These are phyloP conservation scores for Candida quercuum DNA, from an alignment of 805 yeast species.

Conservation along the genomic window DNA sequence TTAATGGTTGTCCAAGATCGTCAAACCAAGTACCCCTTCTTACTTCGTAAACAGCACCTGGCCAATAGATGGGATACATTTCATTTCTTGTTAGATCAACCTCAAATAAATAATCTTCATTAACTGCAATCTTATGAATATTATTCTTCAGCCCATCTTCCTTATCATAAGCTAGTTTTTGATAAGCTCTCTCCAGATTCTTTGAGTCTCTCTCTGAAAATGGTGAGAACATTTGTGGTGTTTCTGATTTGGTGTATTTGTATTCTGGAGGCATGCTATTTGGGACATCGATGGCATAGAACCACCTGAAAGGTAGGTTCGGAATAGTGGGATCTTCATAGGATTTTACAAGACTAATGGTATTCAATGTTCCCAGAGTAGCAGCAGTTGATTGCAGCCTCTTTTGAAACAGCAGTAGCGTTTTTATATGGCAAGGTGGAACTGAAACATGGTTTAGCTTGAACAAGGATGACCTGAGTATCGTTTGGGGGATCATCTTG, in stretches of 20 bases:
- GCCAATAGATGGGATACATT: slow-evolving; percentile 77
- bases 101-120: slow-evolving; percentile 74
- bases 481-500: background rate
- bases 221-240: slow-evolving; percentile 58
- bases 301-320: slow-evolving; percentile 47
- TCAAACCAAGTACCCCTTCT: slow-evolving; percentile 84
- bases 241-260: slow-evolving; percentile 42
- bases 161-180: slow-evolving; percentile 6
- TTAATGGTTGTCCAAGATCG: slow-evolving; percentile 50
- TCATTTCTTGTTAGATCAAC: slow-evolving; percentile 55
- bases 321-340: background rate
- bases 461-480: background rate
- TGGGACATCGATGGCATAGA: slow-evolving; percentile 79
- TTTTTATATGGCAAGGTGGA: background rate
- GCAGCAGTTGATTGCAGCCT: background rate
- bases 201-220: slow-evolving; percentile 61
- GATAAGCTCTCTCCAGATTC: slow-evolving; percentile 44
- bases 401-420: background rate
- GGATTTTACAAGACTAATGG: slow-evolving; percentile 1
- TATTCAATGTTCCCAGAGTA: background rate
- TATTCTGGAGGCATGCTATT: slow-evolving; percentile 57
- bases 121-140: slow-evolving; percentile 46
- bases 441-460: background rate
- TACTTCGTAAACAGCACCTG: slow-evolving; percentile 78
- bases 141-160: background rate